Percentiles rank a stretch among this genome's conserved stretches.
Evolutionary conservation across 106 monocot genomes (phyloP).

Genomic region (Narthecium ossifragum): DNA sequence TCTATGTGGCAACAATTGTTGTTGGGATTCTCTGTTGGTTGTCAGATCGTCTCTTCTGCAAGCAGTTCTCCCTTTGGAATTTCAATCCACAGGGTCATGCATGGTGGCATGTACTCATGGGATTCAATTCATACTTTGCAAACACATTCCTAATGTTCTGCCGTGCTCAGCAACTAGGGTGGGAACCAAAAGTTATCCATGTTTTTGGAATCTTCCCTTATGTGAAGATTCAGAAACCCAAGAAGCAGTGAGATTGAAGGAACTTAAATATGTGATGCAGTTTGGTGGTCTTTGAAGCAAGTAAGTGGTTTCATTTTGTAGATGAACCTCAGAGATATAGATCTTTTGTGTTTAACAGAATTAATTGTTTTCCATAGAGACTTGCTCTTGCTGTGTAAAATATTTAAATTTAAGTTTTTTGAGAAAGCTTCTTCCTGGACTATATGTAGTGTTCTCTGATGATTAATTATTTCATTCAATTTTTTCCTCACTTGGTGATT

Average conservation of each 20-base stretch:
- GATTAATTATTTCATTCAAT: too few species aligned
- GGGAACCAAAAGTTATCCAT: conserved; percentile 44
- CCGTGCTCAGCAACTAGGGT: conserved; percentile 66
- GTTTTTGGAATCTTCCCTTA: conserved; percentile 61
- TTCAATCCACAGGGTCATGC: conserved; percentile 86
- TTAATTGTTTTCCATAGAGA: too few species aligned
- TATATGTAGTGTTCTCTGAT: too few species aligned
- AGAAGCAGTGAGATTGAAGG: conserved; percentile 23
- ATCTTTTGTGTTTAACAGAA: too few species aligned
- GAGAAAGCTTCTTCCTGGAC: too few species aligned
- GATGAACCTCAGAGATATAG: too few species aligned
- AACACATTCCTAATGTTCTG: conserved; percentile 84
- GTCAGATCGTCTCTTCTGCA: conserved; percentile 49
- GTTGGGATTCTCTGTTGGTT: conserved; percentile 60
- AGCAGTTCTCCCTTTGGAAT: conserved; percentile 41
- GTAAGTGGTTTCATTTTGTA: too few species aligned
- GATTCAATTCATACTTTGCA: conserved; percentile 76
- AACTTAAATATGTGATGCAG: too few species aligned
- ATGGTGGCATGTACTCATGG: conserved; percentile 85
- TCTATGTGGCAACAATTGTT: conserved; percentile 40
- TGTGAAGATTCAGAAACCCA: conserved; percentile 58
- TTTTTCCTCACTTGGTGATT: too few species aligned
- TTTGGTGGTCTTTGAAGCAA: too few species aligned
- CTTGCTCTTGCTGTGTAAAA: too few species aligned
- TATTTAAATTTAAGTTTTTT: too few species aligned